phyloP scores from a whole-genome alignment of 306 rosid genomes.

The Cucumis cinereus region DNA sequence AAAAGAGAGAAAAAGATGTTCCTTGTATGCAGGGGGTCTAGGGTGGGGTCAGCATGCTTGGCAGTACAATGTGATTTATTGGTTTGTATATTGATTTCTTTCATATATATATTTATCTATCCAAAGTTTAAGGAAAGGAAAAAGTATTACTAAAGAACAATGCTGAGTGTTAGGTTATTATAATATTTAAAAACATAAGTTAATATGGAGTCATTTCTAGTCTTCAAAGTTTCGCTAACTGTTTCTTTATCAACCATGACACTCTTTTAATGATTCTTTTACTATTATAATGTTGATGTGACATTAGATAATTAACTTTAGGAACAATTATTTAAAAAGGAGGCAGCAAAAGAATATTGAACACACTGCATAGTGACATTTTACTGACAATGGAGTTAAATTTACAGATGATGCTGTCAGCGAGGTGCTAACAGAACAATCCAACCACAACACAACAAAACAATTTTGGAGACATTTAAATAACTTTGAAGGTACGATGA shows the following conservation, averaged over 20 bases:
- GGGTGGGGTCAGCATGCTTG: not conserved
- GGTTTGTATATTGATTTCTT: not conserved
- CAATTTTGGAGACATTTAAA: not conserved
- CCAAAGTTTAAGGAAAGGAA: not conserved
- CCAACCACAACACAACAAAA: not conserved
- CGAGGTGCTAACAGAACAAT: constrained; percentile 5
- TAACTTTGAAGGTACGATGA: not conserved
- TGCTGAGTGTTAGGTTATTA: not conserved
- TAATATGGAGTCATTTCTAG: not conserved
- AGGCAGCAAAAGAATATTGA: not conserved
- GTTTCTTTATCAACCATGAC: too few species aligned
- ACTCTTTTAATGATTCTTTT: too few species aligned
- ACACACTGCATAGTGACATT: not conserved
- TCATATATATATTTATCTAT: not conserved
- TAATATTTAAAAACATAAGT: not conserved
- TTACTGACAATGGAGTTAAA: not conserved
- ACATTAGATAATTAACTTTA: not conserved
- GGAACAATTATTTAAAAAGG: not conserved
- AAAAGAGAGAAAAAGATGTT: not conserved
- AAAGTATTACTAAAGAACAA: not conserved
- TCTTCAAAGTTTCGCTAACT: not conserved
- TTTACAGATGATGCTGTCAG: not conserved
- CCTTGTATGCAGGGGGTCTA: not conserved
- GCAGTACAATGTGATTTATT: not conserved
- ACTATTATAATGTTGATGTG: not conserved